Evolutionary conservation across 495 filamentous ascomycete genomes (phyloP), one percentile per base, ranked within the genome.

Genomic region (Tuber umbilicatum): DNA sequence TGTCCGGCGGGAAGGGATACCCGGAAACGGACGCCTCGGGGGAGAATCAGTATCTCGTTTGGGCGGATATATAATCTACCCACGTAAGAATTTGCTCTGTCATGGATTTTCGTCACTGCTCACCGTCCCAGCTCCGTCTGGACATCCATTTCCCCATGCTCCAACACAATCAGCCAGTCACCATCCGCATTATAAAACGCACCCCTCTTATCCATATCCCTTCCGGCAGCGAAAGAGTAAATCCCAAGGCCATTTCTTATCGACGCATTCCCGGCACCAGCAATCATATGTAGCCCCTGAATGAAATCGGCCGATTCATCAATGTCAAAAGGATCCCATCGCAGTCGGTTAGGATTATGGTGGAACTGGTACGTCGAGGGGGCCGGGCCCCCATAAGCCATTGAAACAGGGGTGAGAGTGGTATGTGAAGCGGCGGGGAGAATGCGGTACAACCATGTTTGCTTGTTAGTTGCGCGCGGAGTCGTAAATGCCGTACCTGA

Each of bases 401-500:
- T 39, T 17, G 81, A 74, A 23, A 86, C 83, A 0, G 87, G 84
- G 38, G 86, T 80, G 83, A 97, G 97, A 70, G 91, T 88, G 73
- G 89, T 88, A 80, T 97, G 94, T 9, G 93, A 88, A 60, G 92
- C 93, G 0, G 92, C 88, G 47, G 94, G 94, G 40, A 97, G 86
- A 75, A 97, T 93, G 17, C 94, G 89, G 83, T 97, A 97, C n/a
- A 97, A 89, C 94, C 94, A 97, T 50, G 94, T 88, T 81, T 97
- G 94, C 82, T 91, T 89, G 85, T 97, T 97, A 82, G 95, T 92
- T 83, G 90, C 88, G 27, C 94, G 89, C 0, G 94, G 94, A 9
- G 94, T 93, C 39, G 94, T 97, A 82, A 97, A 97, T 50, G 94
- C 91, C 10, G 94, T 97, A 23, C 94, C 94, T 1, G 94, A 97